These are phyloP conservation scores for Moesziomyces globuligerus DNA, from an alignment of 1,284 basidiomycete species.

Conservation along the genomic window DNA sequence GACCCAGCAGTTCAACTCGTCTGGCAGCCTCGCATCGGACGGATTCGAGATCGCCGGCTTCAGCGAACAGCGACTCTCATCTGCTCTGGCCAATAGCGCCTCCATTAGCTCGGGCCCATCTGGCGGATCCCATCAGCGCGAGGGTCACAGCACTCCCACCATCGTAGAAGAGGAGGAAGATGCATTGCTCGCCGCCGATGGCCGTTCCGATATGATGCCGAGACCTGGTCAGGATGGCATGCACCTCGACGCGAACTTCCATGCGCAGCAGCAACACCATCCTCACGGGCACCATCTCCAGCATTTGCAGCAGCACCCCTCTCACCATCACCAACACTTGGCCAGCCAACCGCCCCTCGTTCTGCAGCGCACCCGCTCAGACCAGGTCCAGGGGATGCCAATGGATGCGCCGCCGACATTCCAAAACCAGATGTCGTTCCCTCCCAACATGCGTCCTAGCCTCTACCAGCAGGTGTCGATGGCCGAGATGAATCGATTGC, in stretches of 20 bases:
- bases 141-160: constrained; percentile 57
- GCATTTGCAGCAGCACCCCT: constrained; percentile 12
- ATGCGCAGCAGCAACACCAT: constrained; percentile 25
- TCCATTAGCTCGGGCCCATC: constrained; percentile 38
- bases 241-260: constrained; percentile 21
- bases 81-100: constrained; percentile 50
- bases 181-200: constrained; percentile 4
- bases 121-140: constrained; percentile 19
- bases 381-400: constrained; percentile 19
- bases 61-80: constrained; percentile 52
- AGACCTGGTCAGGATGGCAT: constrained; percentile 14
- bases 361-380: constrained; percentile 27
- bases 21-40: constrained; percentile 17
- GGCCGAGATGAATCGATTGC: constrained; percentile 42
- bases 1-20: constrained; percentile 25
- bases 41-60: constrained; percentile 44
- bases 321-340: constrained; percentile 11
- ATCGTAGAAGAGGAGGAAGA: constrained; percentile 62
- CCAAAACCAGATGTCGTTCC: constrained; percentile 37
- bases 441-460: constrained; percentile 47
- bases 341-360: constrained; percentile 18
- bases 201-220: constrained; percentile 5
- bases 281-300: constrained; percentile 5
- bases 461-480: constrained; percentile 55
- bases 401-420: constrained; percentile 25